Base-by-base conservation (phyloP, 2,329 filamentous ascomycete species). In the Aphanoascus verrucosus region DNA sequence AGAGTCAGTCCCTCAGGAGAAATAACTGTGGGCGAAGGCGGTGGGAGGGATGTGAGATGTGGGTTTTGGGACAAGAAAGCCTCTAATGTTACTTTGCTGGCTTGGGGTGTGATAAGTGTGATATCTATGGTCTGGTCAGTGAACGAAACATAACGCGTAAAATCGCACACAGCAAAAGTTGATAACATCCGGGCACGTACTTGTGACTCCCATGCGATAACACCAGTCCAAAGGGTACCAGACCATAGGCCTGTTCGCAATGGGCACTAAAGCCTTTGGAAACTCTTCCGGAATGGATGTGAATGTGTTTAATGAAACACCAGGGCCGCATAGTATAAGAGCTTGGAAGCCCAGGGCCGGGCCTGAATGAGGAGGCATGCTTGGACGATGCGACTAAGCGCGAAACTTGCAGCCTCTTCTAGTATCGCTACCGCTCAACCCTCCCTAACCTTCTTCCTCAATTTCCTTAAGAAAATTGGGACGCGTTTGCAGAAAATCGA, bases 1-100 rank as follows among this genome's bases (percentile, higher is more conserved):
- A 89, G 82, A 48, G 87, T 83, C 34, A 96, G 76, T 41, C 80
- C 83, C 61, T 77, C 73, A 1, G 91, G 91, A 0, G 89, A 84
- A 17, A 96, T 72, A 20, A 96, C 84, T 56, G 86, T 86, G 47
- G 69, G 68, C 1, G 69, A 70, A n/a, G 73, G 74, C 15, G 68
- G 64, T 2, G 72, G 71, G 6, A 77, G 67, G 15, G 74, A 73
- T 37, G 74, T 76, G 8, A 77, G 67, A 56, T 76, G 71, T 15
- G 74, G 74, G 51, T 76, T 75, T 60, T 74, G 72, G 46, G 70
- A 69, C 12, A 77, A 65, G 42, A 74, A 73, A 41, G 72, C 70
- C 56, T 74, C 68, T 19, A 77, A 62, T 11, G 72, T 67, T 49
- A 67, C 64, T 54, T 68, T 65, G 23, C 70, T 70, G 17, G 69